A percentile compares a stretch with the other conserved stretches of the same genome.
These are phyloP conservation scores for Gomphus bonarii DNA, from an alignment of 1,284 basidiomycete species.

Conservation along the genomic window DNA sequence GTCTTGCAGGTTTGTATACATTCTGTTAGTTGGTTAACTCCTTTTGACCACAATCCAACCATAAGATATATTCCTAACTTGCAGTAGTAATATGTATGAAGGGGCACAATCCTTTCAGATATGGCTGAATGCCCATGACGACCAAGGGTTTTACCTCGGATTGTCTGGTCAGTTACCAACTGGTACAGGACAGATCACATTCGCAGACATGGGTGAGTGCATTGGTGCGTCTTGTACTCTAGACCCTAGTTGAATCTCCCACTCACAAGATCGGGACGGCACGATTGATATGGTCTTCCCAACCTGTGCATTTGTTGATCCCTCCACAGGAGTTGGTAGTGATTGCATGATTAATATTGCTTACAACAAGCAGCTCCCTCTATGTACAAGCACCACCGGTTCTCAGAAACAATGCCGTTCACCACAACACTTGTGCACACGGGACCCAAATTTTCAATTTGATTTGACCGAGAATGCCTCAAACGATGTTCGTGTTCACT, in stretches of 20 bases:
- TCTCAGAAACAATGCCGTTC: slow-evolving; percentile 56
- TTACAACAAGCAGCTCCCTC: slow-evolving; percentile 84
- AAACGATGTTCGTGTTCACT: slow-evolving; percentile 41
- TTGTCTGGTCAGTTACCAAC: slow-evolving; percentile 63
- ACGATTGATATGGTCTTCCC: slow-evolving; percentile 94
- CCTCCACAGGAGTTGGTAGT: slow-evolving; percentile 55
- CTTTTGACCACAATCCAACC: slow-evolving; percentile 9
- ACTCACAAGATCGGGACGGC: slow-evolving; percentile 74
- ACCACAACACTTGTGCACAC: slow-evolving; percentile 72
- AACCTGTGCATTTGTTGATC: slow-evolving; percentile 66
- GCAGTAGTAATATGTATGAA: slow-evolving; percentile 52
- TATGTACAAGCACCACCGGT: slow-evolving; percentile 54
- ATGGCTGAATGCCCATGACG: slow-evolving; percentile 75
- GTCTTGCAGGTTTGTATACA: slow-evolving; percentile 63
- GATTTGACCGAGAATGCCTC: slow-evolving; percentile 44
- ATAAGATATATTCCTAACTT: slow-evolving; percentile 84
- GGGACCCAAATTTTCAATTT: slow-evolving; percentile 76
- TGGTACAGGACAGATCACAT: slow-evolving; percentile 74
- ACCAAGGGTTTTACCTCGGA: slow-evolving; percentile 62
- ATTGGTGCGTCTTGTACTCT: background rate
- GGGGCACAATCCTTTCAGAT: slow-evolving; percentile 57
- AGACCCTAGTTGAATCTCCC: background rate
- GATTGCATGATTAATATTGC: slow-evolving; percentile 85
- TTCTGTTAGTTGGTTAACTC: background rate
- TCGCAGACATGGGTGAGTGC: slow-evolving; percentile 81